Base-by-base conservation (phyloP, 169 alveolate species). In the Cardiosporidium cionae region DNA sequence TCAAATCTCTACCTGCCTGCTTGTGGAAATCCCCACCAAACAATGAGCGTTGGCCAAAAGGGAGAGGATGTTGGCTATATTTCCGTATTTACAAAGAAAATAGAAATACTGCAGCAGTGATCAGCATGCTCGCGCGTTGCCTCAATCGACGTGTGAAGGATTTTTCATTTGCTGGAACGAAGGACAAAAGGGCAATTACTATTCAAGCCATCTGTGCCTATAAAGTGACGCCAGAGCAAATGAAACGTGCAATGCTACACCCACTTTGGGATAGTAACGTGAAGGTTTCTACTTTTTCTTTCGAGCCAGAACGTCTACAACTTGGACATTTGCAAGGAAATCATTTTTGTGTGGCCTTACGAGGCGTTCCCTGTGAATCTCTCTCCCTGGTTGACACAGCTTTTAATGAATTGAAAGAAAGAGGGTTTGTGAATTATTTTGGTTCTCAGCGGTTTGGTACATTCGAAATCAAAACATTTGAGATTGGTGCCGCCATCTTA, bases 401-500 rank as follows among this genome's bases (percentile, higher is more conserved):
- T 34, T n/a, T 72, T 54, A 25, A 2, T 31, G 4, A 32, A 1
- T n/a, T 72, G 7, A 52, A 53, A 23, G 31, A 66, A 2, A 34
- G 36, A 63, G 79, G 79, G 33, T 72, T 72, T 29, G 33, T 72
- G 74, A 72, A 72, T 27, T 72, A 72, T 22, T 72, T 29, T 27
- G 79, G 79, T 4, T 66, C 52, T 32, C 79, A 72, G 73, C 79
- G 79, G 25, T 72, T 72, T 29, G 79, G 79, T 53, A 63, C 74
- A 33, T 53, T 53, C 4, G 68, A 44, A 0, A 65, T 62, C n/a
- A 9, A 35, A 31, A 72, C 79, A 25, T 33, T 25, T 29, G 74
- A 64, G 25, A 72, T 72, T 7, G 79, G 79, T 44, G 73, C 71
- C 6, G 72, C 72, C 3, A 52, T 72, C 32, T 69, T 72, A n/a